phyloP scores from a whole-genome alignment of 441 rosid species.

The Adansonia grandidieri region DNA sequence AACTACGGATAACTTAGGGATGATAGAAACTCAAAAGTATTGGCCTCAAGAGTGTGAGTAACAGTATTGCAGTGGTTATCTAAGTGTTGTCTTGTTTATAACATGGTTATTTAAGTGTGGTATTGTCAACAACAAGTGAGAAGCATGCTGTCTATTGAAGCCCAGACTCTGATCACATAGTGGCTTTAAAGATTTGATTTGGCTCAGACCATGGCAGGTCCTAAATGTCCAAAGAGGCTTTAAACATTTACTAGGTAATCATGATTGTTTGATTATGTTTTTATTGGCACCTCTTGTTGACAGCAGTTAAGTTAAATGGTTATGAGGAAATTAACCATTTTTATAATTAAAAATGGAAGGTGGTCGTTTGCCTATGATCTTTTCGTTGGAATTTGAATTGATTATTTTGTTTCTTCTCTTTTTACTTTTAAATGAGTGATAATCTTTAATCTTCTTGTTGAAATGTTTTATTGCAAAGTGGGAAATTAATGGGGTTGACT shows the following conservation, averaged over 20 bases:
- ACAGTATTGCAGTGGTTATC: neutral
- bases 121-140: neutral
- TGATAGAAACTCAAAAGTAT: constrained; percentile 13
- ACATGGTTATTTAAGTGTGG: neutral
- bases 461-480: neutral
- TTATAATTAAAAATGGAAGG: neutral
- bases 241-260: neutral
- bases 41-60: neutral
- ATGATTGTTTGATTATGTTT: neutral
- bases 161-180: neutral
- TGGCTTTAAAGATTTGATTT: neutral
- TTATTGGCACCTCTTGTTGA: neutral
- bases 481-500: neutral
- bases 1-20: neutral
- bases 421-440: neutral
- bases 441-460: neutral
- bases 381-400: neutral
- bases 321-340: neutral
- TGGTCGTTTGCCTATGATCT: neutral
- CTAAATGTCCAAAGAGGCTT: neutral
- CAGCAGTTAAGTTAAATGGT: neutral
- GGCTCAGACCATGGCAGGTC: neutral
- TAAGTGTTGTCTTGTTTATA: neutral
- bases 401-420: neutral
- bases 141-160: neutral